Percentiles rank a stretch among this genome's conserved stretches.
Evolutionary conservation across 495 filamentous ascomycete species (phyloP).

Genomic region (Xeromyces bisporus): DNA sequence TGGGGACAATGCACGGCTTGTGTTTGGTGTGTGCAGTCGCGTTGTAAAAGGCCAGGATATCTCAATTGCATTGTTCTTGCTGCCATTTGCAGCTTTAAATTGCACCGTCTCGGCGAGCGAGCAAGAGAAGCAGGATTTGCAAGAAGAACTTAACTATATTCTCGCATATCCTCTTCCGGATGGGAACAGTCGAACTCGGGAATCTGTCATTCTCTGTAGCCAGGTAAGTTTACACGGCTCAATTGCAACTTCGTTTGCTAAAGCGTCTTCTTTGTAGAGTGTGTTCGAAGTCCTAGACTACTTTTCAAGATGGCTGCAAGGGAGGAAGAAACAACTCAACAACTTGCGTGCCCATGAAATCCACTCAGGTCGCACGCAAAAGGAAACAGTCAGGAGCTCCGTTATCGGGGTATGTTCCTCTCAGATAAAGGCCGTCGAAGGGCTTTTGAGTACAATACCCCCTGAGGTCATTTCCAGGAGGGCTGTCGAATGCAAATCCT

Average conservation of each 20-base stretch:
- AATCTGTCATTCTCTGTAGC: slow-evolving; percentile 63
- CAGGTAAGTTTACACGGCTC: slow-evolving; percentile 42
- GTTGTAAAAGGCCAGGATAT: slow-evolving; percentile 70
- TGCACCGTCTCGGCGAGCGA: slow-evolving; percentile 53
- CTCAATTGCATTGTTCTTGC: slow-evolving; percentile 64
- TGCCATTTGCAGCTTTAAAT: slow-evolving; percentile 73
- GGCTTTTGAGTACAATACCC: slow-evolving; percentile 52
- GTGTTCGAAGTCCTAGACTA: slow-evolving; percentile 88
- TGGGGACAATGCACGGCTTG: slow-evolving; percentile 46
- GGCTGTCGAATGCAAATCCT: slow-evolving; percentile 83
- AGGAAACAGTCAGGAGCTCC: slow-evolving; percentile 18
- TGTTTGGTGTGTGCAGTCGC: slow-evolving; percentile 66
- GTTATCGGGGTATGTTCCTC: slow-evolving; percentile 26
- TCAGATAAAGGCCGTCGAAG: slow-evolving; percentile 45
- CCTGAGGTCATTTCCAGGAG: slow-evolving; percentile 69
- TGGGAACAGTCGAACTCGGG: slow-evolving; percentile 36
- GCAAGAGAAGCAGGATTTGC: slow-evolving; percentile 45
- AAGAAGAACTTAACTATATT: slow-evolving; percentile 53
- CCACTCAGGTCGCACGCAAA: slow-evolving; percentile 21
- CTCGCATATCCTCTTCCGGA: slow-evolving; percentile 42
- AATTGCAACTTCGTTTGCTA: slow-evolving; percentile 5
- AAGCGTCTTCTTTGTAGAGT: slow-evolving; percentile 32
- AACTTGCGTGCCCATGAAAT: slow-evolving; percentile 17
- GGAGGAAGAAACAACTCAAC: slow-evolving; percentile 48
- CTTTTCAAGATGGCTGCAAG: slow-evolving; percentile 72